A percentile compares a stretch with the other conserved stretches of the same genome.
phyloP scores from a whole-genome alignment of 148 eudicot species.

The Nepenthes gracilis region DNA sequence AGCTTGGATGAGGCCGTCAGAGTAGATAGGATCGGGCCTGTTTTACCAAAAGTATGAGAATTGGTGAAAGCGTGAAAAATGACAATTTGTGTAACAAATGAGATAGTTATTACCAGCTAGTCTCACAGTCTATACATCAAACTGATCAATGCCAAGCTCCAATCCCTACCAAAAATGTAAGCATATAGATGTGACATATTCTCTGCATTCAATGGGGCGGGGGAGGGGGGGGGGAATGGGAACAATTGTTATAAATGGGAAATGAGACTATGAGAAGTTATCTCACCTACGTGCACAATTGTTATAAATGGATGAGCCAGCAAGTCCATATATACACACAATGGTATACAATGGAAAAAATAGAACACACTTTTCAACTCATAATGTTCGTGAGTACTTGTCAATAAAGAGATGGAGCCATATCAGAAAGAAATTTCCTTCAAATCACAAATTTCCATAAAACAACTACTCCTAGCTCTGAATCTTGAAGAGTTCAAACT shows the following conservation, averaged over 20 bases:
- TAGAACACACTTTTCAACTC: no score
- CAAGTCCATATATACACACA: no score
- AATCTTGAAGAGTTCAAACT: constrained; percentile 14
- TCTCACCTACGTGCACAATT: no score
- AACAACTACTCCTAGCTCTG: not conserved
- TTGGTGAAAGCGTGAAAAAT: no score
- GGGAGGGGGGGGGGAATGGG: not conserved
- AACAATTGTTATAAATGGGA: no score
- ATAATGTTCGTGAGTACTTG: no score
- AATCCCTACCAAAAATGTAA: constrained; percentile 35
- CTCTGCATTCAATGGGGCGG: not conserved
- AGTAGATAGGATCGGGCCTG: no score
- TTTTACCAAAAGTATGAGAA: no score
- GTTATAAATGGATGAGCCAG: no score
- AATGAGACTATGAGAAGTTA: no score
- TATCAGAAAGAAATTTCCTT: not conserved
- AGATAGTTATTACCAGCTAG: constrained; percentile 49
- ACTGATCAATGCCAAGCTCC: constrained; percentile 72
- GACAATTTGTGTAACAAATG: not conserved
- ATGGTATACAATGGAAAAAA: no score
- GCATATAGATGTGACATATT: constrained; percentile 4
- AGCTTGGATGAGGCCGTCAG: no score
- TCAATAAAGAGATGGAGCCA: not conserved
- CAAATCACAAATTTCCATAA: not conserved
- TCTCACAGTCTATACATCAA: constrained; percentile 70